Evolutionary conservation across 257 asterid species (phyloP).

Genomic region (Ophiorrhiza pumila): DNA sequence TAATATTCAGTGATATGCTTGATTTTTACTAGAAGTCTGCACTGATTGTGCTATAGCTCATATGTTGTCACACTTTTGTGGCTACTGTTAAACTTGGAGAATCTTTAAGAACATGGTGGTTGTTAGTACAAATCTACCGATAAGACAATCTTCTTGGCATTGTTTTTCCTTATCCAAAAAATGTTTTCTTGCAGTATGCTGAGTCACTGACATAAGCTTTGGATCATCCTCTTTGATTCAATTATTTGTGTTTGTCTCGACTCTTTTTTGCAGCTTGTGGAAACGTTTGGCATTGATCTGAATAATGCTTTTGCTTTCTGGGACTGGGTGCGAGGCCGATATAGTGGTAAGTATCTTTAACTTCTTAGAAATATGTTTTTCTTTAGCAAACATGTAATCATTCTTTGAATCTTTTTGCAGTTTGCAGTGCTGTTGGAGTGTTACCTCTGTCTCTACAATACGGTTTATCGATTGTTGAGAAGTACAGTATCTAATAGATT

Average conservation of each 20-base stretch:
- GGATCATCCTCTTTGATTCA: not conserved
- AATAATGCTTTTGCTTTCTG: conserved; percentile 97
- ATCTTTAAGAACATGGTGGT: not conserved
- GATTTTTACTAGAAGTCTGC: too few relatives aligned
- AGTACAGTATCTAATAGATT: conserved; percentile 45
- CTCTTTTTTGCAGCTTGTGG: conserved; percentile 65
- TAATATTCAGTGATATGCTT: too few relatives aligned
- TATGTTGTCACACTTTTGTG: not conserved
- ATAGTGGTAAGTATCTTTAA: conserved; percentile 60
- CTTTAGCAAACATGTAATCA: conserved; percentile 20
- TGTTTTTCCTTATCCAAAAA: too few relatives aligned
- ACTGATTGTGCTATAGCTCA: not conserved
- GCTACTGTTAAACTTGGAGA: not conserved
- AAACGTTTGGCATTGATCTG: conserved; percentile 95
- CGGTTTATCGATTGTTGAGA: conserved; percentile 77
- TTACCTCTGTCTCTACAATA: conserved; percentile 96
- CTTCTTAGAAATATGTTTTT: conserved; percentile 19
- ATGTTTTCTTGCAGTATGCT: too few relatives aligned
- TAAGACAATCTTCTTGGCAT: too few relatives aligned
- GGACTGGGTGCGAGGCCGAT: conserved; percentile 99
- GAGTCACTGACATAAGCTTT: too few relatives aligned
- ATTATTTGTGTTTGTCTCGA: conserved; percentile 10
- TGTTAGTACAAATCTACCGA: too few relatives aligned
- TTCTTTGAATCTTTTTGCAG: too few relatives aligned
- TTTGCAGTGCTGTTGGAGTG: conserved; percentile 97